phyloP scores from a whole-genome alignment of 2,329 filamentous ascomycete genomes.

The Onygenales sp. region DNA sequence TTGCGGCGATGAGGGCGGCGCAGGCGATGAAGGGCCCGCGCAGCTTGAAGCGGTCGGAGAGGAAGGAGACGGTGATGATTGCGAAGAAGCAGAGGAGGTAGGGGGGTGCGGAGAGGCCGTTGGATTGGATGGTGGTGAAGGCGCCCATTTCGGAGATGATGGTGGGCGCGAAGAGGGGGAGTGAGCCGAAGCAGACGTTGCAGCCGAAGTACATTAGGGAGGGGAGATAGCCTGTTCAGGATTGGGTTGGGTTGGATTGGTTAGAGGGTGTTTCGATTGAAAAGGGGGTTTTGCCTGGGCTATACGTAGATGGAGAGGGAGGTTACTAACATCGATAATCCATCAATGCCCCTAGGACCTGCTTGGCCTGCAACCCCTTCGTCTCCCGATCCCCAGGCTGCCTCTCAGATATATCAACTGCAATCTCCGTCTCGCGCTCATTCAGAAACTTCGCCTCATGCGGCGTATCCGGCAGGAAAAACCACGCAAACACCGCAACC shows the following conservation, averaged over 20 bases:
- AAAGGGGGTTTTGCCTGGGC: neutral
- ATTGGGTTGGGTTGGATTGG: neutral
- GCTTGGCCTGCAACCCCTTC: conserved; percentile 11
- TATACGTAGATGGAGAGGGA: neutral
- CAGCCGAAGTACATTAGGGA: conserved; percentile 18
- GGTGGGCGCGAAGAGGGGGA: conserved; percentile 24
- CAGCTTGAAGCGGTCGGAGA: conserved; percentile 28
- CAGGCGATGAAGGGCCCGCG: conserved; percentile 31
- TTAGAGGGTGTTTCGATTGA: neutral
- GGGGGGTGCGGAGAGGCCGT: conserved; percentile 31
- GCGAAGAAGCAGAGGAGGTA: conserved; percentile 33
- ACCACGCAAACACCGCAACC: conserved; percentile 29
- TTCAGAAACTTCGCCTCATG: conserved; percentile 29
- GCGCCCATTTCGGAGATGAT: conserved; percentile 27
- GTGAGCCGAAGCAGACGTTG: conserved; percentile 23
- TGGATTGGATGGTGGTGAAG: conserved; percentile 25
- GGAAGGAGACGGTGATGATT: conserved; percentile 25
- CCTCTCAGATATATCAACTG: conserved; percentile 12
- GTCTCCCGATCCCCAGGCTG: conserved; percentile 17
- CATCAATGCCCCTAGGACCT: conserved; percentile 10
- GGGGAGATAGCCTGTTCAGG: conserved; percentile 8
- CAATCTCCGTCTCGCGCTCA: conserved; percentile 28
- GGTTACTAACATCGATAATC: conserved; percentile 10
- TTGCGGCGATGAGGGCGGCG: conserved; percentile 24
- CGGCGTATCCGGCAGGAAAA: conserved; percentile 34